phyloP scores from a whole-genome alignment of 2,329 filamentous ascomycete genomes.

The Calonectria honghensis region DNA sequence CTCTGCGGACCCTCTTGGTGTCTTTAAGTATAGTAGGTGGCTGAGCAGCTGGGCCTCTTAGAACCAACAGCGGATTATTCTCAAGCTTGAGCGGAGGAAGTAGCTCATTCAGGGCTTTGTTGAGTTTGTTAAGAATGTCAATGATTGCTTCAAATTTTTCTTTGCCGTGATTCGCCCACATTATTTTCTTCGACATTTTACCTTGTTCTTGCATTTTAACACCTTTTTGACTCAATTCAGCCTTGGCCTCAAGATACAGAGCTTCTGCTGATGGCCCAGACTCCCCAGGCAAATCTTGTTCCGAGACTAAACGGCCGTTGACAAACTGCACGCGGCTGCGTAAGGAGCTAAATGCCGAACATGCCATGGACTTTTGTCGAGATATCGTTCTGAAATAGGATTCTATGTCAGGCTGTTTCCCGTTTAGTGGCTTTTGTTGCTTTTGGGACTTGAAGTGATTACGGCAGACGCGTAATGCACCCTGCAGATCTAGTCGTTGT shows the following conservation, averaged over 20 bases:
- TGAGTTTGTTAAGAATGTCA: neutral
- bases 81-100: neutral
- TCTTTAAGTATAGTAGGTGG: constrained; percentile 10
- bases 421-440: neutral
- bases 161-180: neutral
- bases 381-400: neutral
- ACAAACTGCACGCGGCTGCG: neutral
- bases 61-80: neutral
- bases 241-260: neutral
- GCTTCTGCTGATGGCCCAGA: neutral
- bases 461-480: neutral
- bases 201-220: neutral
- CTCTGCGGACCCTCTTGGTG: neutral
- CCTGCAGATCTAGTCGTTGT: neutral
- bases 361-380: neutral
- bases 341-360: neutral
- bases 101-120: constrained; percentile 1
- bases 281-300: neutral
- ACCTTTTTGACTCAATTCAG: neutral
- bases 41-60: constrained; percentile 9
- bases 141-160: constrained; percentile 10
- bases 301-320: constrained; percentile 7
- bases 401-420: neutral
- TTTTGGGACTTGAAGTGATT: neutral
- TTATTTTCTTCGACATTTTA: neutral